phyloP scores from a whole-genome alignment of 768 basidiomycete species.

The Boletus rubescentipes region DNA sequence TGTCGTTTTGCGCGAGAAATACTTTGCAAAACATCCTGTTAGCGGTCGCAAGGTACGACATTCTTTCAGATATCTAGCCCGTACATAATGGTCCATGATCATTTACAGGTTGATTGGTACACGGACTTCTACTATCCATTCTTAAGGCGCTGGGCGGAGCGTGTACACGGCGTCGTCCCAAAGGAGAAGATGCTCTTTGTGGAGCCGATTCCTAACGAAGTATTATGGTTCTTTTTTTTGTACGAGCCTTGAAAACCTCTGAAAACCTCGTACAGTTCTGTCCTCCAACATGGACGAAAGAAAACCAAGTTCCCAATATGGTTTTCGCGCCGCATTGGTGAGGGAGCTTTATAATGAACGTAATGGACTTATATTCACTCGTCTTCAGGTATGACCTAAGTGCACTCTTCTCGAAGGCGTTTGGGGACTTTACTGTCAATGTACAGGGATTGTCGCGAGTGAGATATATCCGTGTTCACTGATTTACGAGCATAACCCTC shows the following conservation, averaged over 20 bases:
- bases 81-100: not conserved
- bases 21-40: conserved; percentile 72
- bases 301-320: conserved; percentile 59
- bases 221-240: conserved; percentile 26
- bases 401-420: conserved; percentile 79
- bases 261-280: conserved; percentile 58
- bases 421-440: conserved; percentile 85
- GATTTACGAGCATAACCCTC: not conserved
- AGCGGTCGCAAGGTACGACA: conserved; percentile 56
- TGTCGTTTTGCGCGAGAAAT: conserved; percentile 79
- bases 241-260: conserved; percentile 1
- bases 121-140: conserved; percentile 83
- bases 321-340: conserved; percentile 77
- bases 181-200: conserved; percentile 66
- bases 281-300: conserved; percentile 70
- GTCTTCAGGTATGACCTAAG: conserved; percentile 84
- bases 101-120: conserved; percentile 76
- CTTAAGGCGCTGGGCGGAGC: conserved; percentile 61
- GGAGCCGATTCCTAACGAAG: conserved; percentile 94
- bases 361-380: not conserved
- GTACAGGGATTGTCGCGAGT: conserved; percentile 91
- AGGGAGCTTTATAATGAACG: conserved; percentile 17
- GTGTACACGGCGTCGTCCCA: conserved; percentile 49
- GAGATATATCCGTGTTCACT: conserved; percentile 18
- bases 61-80: not conserved